Conservation (phyloP, 1,139 yeast species). For the Blastobotrys arbuscula region DNA sequence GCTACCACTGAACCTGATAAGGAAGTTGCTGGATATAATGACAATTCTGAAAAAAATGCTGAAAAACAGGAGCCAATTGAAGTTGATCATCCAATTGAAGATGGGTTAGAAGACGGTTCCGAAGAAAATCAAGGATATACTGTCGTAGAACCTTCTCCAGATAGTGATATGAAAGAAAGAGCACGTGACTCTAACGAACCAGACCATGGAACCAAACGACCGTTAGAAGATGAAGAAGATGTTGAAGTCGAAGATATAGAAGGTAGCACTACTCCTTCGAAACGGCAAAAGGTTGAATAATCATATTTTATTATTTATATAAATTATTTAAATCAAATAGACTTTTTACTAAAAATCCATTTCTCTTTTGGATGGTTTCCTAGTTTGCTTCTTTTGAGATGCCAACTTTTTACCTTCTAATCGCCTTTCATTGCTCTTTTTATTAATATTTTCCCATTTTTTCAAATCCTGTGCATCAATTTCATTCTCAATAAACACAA, state of each 20-base stretch:
- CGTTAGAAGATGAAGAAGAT: neutral
- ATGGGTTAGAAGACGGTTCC: too few species aligned
- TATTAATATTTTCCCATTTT: slow-evolving; percentile 52
- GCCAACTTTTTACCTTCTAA: slow-evolving; percentile 47
- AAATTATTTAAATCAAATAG: neutral
- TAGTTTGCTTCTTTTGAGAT: slow-evolving; percentile 50
- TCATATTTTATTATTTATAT: neutral
- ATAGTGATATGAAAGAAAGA: neutral
- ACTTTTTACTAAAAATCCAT: neutral
- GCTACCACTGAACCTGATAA: too few species aligned
- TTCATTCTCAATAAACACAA: slow-evolving; percentile 48
- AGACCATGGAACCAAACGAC: neutral
- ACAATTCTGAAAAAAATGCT: too few species aligned
- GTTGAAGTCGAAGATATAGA: neutral
- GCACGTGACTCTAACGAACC: neutral
- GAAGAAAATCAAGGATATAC: too few species aligned
- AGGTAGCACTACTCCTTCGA: neutral
- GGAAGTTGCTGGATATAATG: too few species aligned
- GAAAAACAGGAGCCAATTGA: too few species aligned
- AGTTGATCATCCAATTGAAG: too few species aligned
- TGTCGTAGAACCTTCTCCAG: too few species aligned
- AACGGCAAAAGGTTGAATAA: neutral
- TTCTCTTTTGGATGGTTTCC: slow-evolving; percentile 29
- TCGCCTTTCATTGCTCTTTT: slow-evolving; percentile 45
- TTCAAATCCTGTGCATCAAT: slow-evolving; percentile 43